These are phyloP conservation scores for Emergomyces africanus DNA, from an alignment of 2,329 filamentous ascomycete genomes.

Conservation along the genomic window DNA sequence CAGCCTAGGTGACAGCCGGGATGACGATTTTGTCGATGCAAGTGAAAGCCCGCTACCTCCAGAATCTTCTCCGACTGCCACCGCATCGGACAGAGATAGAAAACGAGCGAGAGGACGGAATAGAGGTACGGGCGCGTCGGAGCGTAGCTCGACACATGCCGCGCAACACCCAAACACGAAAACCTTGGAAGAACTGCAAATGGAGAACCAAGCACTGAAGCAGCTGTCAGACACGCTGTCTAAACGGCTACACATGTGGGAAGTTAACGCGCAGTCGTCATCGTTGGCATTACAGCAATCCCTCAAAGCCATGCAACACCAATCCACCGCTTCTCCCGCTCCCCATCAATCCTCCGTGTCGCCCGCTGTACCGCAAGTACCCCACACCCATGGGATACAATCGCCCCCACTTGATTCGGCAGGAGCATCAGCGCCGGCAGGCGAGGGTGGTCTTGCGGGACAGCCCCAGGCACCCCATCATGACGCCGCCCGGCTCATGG, in stretches of 20 bases:
- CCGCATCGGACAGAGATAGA: constrained; percentile 26
- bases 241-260: constrained; percentile 81
- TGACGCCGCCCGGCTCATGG: constrained; percentile 36
- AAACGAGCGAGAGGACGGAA: constrained; percentile 24
- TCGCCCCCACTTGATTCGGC: background rate
- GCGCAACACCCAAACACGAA: constrained; percentile 38
- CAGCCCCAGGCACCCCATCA: background rate
- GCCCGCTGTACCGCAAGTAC: constrained; percentile 14
- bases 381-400: background rate
- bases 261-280: constrained; percentile 79
- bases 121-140: constrained; percentile 11
- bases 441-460: background rate
- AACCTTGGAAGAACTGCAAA: constrained; percentile 72
- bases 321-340: constrained; percentile 20
- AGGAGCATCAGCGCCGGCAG: background rate
- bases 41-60: constrained; percentile 50
- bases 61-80: constrained; percentile 31
- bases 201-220: constrained; percentile 80
- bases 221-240: constrained; percentile 75
- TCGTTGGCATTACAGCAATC: constrained; percentile 79
- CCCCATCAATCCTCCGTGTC: constrained; percentile 16
- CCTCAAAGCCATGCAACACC: constrained; percentile 40
- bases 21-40: constrained; percentile 86
- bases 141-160: constrained; percentile 12
- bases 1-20: constrained; percentile 46